Percentiles rank a stretch among this genome's conserved stretches.
Conservation (phyloP, 2,329 filamentous ascomycete genomes). For the Akanthomyces dipterigenus region DNA sequence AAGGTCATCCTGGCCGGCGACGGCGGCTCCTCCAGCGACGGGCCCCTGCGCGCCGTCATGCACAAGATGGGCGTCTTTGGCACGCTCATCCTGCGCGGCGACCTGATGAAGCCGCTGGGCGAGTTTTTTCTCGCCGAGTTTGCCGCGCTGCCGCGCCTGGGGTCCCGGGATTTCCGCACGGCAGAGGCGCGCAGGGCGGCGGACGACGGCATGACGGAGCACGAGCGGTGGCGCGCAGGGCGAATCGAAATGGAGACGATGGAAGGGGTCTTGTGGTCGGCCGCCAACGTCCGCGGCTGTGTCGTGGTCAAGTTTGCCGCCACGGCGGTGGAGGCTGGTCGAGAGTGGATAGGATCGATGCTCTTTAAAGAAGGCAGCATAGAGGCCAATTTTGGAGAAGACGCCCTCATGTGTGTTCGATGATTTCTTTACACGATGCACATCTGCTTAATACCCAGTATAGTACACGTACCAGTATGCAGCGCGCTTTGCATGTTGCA, state of each 20-base stretch:
- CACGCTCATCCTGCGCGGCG: conserved; percentile 75
- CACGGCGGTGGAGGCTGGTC: conserved; percentile 70
- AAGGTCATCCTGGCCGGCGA: conserved; percentile 66
- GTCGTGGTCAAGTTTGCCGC: conserved; percentile 90
- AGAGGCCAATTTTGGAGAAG: conserved; percentile 64
- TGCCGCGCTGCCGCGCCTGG: conserved; percentile 69
- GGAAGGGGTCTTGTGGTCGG: conserved; percentile 70
- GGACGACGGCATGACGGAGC: conserved; percentile 29
- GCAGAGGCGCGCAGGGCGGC: conserved; percentile 40
- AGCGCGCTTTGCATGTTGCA: not conserved
- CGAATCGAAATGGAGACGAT: conserved; percentile 53
- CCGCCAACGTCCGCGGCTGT: conserved; percentile 72
- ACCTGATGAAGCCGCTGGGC: conserved; percentile 57
- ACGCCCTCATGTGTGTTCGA: conserved; percentile 69
- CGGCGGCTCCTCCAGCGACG: conserved; percentile 31
- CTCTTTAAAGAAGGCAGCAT: conserved; percentile 69
- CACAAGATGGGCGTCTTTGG: conserved; percentile 71
- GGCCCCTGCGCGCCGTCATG: conserved; percentile 55
- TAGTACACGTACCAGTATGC: not conserved
- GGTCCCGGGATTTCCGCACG: conserved; percentile 67
- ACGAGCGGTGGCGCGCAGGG: conserved; percentile 46
- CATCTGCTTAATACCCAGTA: conserved; percentile 1
- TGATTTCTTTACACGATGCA: conserved; percentile 24
- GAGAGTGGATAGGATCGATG: conserved; percentile 73
- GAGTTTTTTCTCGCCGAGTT: conserved; percentile 78